Evolutionary conservation across 2,329 filamentous ascomycete genomes (phyloP), one percentile per base, ranked within the genome.

Genomic region (Fusarium incarnatum): DNA sequence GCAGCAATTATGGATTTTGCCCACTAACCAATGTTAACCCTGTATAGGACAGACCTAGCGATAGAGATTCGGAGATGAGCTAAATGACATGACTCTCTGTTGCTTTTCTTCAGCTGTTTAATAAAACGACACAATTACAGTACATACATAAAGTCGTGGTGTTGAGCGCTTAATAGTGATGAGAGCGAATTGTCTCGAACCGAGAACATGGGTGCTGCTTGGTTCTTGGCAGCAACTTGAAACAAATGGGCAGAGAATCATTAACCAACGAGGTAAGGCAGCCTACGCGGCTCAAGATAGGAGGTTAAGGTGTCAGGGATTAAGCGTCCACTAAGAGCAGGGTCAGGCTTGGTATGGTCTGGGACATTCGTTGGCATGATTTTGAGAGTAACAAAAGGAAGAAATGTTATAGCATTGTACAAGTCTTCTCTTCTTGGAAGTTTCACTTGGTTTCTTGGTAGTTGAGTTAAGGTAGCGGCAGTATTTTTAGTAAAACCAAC

Each of bases 251-350:
- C 27, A 37, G 63, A 52, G 45, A 52, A 67, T 67, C 63, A 67
- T 67, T 61, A 61, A 66, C 63, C 63, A 67, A 66, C 62, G 47
- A 56, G 63, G 63, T 61, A 34, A 55, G 56, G 5, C 40, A 34
- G 34, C 45, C 45, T 30, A 67, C 66, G 67, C 67, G 67, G 67
- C 67, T 69, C 45, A 62, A 70, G 52, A 67, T 62, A 67, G 66
- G 67, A 69, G 67, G 55, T 60, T 42, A n/a, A 62, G 56, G 42
- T 68, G n/a, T 20, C 6, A 25, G 12, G 41, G 49, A 42, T 54
- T 18, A 54, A 44, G 30, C 49, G n/a, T 56, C 49, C 41, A 28
- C 62, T 54, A 40, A 37, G 49, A 53, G 8, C 60, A 59, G 41
- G 60, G 62, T 23, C 23, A 64, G 16, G 44, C 37, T 27, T 28